Conservation (phyloP, 176 grass and related monocot genomes). For the Aegilops longissima region DNA sequence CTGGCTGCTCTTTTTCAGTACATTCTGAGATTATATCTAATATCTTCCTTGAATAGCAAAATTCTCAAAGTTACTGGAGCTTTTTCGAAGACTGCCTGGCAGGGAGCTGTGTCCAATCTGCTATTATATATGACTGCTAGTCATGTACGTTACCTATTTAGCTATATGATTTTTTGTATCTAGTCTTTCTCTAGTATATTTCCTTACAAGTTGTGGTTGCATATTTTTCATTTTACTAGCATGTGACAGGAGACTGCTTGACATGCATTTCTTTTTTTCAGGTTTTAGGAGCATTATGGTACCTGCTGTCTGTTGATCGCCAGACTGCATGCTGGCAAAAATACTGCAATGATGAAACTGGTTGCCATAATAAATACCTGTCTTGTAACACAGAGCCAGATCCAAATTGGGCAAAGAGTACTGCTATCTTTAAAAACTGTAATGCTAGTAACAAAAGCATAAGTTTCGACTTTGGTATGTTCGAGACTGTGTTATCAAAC, state of each 20-base stretch:
- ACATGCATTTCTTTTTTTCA: slow-evolving; percentile 34
- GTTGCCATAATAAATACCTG: slow-evolving; percentile 46
- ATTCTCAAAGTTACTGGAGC: slow-evolving; percentile 76
- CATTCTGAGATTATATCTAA: slow-evolving; percentile 81
- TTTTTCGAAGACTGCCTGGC: slow-evolving; percentile 92
- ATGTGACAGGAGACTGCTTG: not conserved
- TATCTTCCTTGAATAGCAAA: slow-evolving; percentile 78
- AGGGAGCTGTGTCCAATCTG: slow-evolving; percentile 87
- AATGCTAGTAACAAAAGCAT: not conserved
- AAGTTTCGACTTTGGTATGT: slow-evolving; percentile 73
- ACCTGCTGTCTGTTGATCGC: slow-evolving; percentile 75
- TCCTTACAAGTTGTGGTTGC: not conserved
- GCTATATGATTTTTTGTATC: slow-evolving; percentile 6
- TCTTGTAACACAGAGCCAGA: slow-evolving; percentile 37
- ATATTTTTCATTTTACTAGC: slow-evolving; percentile 9
- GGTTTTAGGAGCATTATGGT: slow-evolving; percentile 95
- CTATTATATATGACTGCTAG: slow-evolving; percentile 97
- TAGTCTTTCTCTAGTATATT: not conserved
- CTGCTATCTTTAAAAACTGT: slow-evolving; percentile 52
- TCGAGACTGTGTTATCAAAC: slow-evolving; percentile 42
- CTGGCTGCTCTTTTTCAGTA: slow-evolving; percentile 80
- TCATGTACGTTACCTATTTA: slow-evolving; percentile 68
- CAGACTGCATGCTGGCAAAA: slow-evolving; percentile 83
- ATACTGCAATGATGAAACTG: slow-evolving; percentile 31
- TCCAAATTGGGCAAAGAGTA: slow-evolving; percentile 26